Base-by-base conservation (phyloP, 2,329 filamentous ascomycete genomes). In the Colletotrichum sidae region DNA sequence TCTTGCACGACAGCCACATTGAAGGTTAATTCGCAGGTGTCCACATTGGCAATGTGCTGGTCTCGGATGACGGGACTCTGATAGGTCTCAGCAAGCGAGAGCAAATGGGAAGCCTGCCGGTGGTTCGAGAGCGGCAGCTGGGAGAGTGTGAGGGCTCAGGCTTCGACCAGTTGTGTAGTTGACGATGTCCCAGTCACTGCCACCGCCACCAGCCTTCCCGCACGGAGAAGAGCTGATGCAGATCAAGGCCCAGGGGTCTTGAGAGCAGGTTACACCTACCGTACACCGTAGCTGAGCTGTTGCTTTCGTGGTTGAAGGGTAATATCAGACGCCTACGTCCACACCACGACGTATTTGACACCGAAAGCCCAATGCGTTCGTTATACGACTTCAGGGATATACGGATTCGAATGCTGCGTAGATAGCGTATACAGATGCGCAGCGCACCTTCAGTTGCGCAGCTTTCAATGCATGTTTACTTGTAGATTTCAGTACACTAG, bases 191-290 rank as follows among this genome's bases (percentile, higher is more conserved):
- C 8, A 15, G 13, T 17, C 15, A 17, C 15, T 10, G 17, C 57
- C 57, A 65, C 62, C 62, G 52, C 62, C 62, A 65, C 62, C 46
- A 62, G 46, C 55, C 42, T 49, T 60, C 52, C 38, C 12, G 34
- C 13, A 34, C 56, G 9, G 41, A 39, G 13, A 34, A 49, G 55
- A 47, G 42, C 25, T 25, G 25, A 41, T 54, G 34, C 33, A 33
- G 55, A 55, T 60, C 25, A 35, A 41, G 38, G 38, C 38, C 25
- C 17, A 17, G 25, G 25, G 25, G 25, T 25, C 25, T 25, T 25
- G 25, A 25, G 25, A 25, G 25, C 25, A 25, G 25, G 25, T 25
- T 25, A 25, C 25, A 25, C 25, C 25, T 25, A 25, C 25, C 25
- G 25, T 5, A 25, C 25, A 5, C 25, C 3, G 25, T 25, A 25